Percentiles rank a stretch among this genome's conserved stretches.
These are phyloP conservation scores for Cladosporium sp. DNA, from an alignment of 2,329 filamentous ascomycete species.

Conservation along the genomic window DNA sequence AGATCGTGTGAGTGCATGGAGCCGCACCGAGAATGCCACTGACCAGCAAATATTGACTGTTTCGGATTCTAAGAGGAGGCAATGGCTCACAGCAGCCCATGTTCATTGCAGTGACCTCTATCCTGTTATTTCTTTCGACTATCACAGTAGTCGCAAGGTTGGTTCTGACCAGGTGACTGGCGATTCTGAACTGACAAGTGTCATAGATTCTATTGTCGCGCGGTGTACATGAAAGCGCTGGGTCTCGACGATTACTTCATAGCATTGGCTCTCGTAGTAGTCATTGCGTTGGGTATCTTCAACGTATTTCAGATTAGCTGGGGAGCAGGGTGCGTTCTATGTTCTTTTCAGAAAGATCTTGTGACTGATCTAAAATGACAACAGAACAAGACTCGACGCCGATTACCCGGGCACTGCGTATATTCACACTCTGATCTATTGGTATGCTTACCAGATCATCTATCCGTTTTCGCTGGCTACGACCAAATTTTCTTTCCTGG, in stretches of 20 bases:
- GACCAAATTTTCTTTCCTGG: slow-evolving; percentile 24
- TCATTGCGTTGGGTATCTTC: background rate
- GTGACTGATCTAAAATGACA: background rate
- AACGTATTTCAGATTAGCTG: slow-evolving; percentile 6
- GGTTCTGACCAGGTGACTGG: too few relatives aligned
- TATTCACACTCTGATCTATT: slow-evolving; percentile 22
- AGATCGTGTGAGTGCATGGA: too few relatives aligned
- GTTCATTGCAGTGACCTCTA: slow-evolving; percentile 2
- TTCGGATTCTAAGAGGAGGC: too few relatives aligned
- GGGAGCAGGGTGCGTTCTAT: background rate
- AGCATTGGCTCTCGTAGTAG: background rate
- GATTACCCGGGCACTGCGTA: background rate
- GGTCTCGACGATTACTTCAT: slow-evolving; percentile 6
- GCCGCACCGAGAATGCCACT: too few relatives aligned
- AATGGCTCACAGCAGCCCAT: slow-evolving; percentile 3
- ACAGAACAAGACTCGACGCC: background rate
- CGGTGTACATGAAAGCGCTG: background rate
- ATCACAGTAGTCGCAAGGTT: slow-evolving; percentile 1
- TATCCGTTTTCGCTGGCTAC: slow-evolving; percentile 25
- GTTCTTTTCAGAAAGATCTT: too few relatives aligned
- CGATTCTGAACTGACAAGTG: background rate
- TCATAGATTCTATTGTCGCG: background rate
- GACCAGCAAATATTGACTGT: too few relatives aligned
- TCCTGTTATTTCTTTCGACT: background rate
- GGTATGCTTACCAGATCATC: slow-evolving; percentile 26